Base-by-base conservation (phyloP, 208 protist species). In the Leishmania lainsoni region DNA sequence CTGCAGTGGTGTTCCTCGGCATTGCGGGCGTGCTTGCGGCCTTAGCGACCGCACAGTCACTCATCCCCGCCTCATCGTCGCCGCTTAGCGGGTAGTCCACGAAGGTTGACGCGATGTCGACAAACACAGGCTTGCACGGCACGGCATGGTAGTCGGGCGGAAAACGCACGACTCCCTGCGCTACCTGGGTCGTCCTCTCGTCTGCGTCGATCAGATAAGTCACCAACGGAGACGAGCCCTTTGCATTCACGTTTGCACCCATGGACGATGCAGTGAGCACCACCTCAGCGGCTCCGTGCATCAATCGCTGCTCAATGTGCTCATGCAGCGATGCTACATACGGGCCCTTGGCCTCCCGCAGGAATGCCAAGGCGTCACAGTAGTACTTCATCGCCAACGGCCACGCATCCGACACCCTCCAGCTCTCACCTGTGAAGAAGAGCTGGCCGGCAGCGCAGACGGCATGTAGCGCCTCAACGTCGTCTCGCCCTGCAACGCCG, bases 121-220 rank as follows among this genome's bases (percentile, higher is more conserved):
- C 92, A 87, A 96, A 97, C 42, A 93, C 88, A 1, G 94, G 92
- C 86, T 97, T 97, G 84, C 87, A 92, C 42, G 92, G 85, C n/a
- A 89, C 89, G 16, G 91, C 83, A 72, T 95, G 92, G 77, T 92
- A 96, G 73, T 92, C 88, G 16, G 94, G 92, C n/a, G 94, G 94
- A 79, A 97, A 97, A 29, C 85, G 88, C 39, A 91, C 82, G 5
- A 95, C 83, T 35, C 89, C 89, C 79, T 91, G 75, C 32, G 94
- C 92, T n/a, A 94, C 89, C 22, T 58, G 79, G 42, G 89, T 87
- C 65, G 78, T 71, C 14, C 85, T 75, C 6, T 79, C 85, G 32
- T 42, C 76, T 4, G 89, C 86, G 69, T 92, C 87, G 0, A 81
- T 88, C 83, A 94, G 71, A 75, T 88, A 91, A 51, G 65, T 66